Evolutionary conservation across 148 eudicot species (phyloP).

Genomic region (Oxyria digyna): DNA sequence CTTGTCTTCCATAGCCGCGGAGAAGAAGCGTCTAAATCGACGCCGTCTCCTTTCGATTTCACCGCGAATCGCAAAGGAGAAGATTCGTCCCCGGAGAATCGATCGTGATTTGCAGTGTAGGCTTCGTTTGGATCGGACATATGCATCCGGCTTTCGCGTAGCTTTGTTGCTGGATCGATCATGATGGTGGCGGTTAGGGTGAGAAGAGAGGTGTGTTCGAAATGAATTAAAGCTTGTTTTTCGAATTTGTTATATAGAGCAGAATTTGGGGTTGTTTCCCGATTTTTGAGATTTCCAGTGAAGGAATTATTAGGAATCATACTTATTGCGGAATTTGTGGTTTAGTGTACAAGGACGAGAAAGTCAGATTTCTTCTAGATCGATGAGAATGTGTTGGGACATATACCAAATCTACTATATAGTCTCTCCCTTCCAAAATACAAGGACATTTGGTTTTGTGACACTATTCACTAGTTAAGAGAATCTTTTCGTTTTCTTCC

Average conservation of each 20-base stretch:
- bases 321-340: neutral
- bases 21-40: conserved; percentile 32
- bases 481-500: no score
- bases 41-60: conserved; percentile 12
- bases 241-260: conserved; percentile 12
- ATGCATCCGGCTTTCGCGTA: conserved; percentile 16
- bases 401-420: no score
- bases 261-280: neutral
- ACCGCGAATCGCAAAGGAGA: conserved; percentile 24
- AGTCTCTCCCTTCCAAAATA: no score
- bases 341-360: neutral
- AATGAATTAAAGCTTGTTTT: conserved; percentile 9
- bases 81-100: conserved; percentile 9
- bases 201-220: neutral
- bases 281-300: no score
- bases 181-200: conserved; percentile 19
- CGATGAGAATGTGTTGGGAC: no score
- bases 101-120: neutral
- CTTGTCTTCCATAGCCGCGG: conserved; percentile 54
- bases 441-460: no score
- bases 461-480: no score
- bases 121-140: conserved; percentile 24
- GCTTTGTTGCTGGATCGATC: conserved; percentile 31
- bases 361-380: no score
- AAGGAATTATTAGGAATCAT: no score